Percentiles rank a stretch among this genome's conserved stretches.
phyloP scores from a whole-genome alignment of 1,284 basidiomycete species.

The Cryptococcus neoformans region DNA sequence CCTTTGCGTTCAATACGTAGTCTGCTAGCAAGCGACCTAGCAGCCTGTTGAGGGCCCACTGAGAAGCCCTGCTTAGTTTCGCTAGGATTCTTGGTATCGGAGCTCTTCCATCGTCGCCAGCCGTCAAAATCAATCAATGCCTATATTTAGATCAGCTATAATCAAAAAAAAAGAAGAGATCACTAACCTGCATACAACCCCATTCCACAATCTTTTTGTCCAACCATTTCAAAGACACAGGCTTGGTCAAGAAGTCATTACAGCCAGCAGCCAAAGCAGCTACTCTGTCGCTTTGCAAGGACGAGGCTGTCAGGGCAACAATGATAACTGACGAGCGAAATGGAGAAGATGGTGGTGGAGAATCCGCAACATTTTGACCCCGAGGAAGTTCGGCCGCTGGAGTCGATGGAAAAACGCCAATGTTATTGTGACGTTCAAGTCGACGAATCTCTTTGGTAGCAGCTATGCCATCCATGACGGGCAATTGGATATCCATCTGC shows the following conservation, averaged over 20 bases:
- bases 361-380: conserved; percentile 8
- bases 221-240: conserved; percentile 91
- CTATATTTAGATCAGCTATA: conserved; percentile 20
- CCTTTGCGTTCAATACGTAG: conserved; percentile 40
- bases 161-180: neutral
- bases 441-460: conserved; percentile 95
- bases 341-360: conserved; percentile 60
- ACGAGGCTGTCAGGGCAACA: conserved; percentile 95
- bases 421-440: conserved; percentile 67
- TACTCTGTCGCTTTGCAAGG: conserved; percentile 86
- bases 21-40: conserved; percentile 37
- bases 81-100: conserved; percentile 32
- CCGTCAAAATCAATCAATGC: conserved; percentile 52
- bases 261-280: conserved; percentile 95
- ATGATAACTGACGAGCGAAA: conserved; percentile 96
- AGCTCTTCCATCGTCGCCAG: conserved; percentile 47
- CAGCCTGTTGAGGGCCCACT: conserved; percentile 40
- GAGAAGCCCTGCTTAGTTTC: conserved; percentile 44
- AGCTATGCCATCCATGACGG: conserved; percentile 96
- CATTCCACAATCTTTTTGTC: conserved; percentile 99
- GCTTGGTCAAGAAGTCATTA: conserved; percentile 98
- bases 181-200: conserved; percentile 58
- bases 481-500: conserved; percentile 99
- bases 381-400: conserved; percentile 55
- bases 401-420: conserved; percentile 66